Evolutionary conservation across 148 eudicot species (phyloP).

Genomic region (Amaranthus cruentus): DNA sequence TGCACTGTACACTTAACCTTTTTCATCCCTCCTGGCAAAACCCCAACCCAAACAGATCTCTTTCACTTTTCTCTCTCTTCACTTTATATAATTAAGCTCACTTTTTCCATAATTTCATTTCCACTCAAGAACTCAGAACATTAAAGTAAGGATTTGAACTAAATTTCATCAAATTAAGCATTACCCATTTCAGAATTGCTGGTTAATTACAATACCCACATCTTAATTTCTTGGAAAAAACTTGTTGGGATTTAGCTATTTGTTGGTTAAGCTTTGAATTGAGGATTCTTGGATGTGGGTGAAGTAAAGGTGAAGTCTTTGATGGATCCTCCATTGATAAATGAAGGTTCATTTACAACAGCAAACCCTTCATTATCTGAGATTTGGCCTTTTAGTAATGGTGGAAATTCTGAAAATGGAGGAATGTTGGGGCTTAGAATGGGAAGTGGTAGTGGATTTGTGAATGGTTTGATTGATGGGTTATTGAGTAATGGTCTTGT

Average conservation of each 20-base stretch:
- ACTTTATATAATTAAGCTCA: constrained; percentile 5
- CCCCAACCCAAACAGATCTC: constrained; percentile 27
- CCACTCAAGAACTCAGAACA: neutral
- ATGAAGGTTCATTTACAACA: constrained; percentile 65
- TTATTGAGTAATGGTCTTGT: constrained; percentile 21
- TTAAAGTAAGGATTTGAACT: constrained; percentile 3
- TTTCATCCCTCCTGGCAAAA: constrained; percentile 1
- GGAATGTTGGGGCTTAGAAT: constrained; percentile 60
- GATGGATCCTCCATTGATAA: constrained; percentile 91
- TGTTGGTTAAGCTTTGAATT: constrained; percentile 9
- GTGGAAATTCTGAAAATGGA: constrained; percentile 20
- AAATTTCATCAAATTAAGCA: constrained; percentile 8
- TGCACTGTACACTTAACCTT: constrained; percentile 17
- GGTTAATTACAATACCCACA: constrained; percentile 20
- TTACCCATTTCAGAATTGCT: constrained; percentile 20
- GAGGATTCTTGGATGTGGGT: constrained; percentile 14
- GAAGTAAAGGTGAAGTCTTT: neutral
- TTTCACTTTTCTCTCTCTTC: constrained; percentile 12
- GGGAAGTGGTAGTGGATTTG: constrained; percentile 38
- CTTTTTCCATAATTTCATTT: constrained; percentile 7
- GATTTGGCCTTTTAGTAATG: constrained; percentile 58
- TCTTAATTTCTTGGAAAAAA: constrained; percentile 10
- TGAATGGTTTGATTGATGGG: constrained; percentile 28
- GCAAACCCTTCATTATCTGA: constrained; percentile 74
- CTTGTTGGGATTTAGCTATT: constrained; percentile 10